Base-by-base conservation (phyloP, 257 asterid species). In the Oldenlandia corymbosa region DNA sequence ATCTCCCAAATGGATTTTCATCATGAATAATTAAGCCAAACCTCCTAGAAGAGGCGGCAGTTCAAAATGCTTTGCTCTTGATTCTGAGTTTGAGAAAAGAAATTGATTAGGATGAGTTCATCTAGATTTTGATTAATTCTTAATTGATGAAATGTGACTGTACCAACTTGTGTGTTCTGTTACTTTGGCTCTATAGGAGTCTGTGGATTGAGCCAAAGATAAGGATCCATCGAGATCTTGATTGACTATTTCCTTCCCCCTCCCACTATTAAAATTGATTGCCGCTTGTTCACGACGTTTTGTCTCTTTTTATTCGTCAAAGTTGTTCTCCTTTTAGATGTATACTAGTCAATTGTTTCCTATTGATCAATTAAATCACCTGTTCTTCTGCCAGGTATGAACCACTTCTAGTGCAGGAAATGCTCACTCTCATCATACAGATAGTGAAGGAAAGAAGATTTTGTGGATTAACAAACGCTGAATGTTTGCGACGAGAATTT, bases 381-480 rank as follows among this genome's bases (percentile, higher is more conserved):
- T 18, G 42, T 26, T 54, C 30, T 52, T 80, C 79, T 67, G 1
- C 32, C 90, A 93, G 99, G 89, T 79, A 84, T 59, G 97, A 93
- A 75, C 78, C 99, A 31, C 64, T 73, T 74, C 78, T 87, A 64
- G 87, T 90, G 62, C 77, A 86, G 51, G 99, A 90, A 60, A 90
- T 93, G 99, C 88, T 93, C 59, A 76, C 88, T 32, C 96, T 93
- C 53, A 79, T 93, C 46, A 81, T 90, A 69, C 97, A 90, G 80
- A 80, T 90, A 66, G 88, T 93, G 64, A 90, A 90, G 79, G 99
- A 93, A 78, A 75, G 99, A 57, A 79, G 95, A 65, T 88, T 85
- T 74, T 90, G 94, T 76, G 99, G 99, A 81, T 71, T 87, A 71
- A 78, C 88, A 37, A 77, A 82, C 70, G 82, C 81, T 58, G 97